Evolutionary conservation across 2,329 filamentous ascomycete species (phyloP).

Genomic region (Colletotrichum sublineola): DNA sequence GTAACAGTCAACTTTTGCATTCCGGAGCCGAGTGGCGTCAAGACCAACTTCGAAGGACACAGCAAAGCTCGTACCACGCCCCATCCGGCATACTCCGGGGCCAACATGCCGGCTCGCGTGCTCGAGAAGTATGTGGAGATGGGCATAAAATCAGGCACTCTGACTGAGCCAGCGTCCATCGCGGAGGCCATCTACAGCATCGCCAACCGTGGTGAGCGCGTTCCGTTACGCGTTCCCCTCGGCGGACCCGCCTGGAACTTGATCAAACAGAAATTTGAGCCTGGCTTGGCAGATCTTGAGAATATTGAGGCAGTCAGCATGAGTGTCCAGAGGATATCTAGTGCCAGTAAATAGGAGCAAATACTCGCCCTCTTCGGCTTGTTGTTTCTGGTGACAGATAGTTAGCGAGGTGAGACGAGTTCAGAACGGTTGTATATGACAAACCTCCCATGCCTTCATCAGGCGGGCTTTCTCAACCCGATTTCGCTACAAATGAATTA

Average conservation of each 20-base stretch:
- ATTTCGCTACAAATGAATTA: too few relatives aligned
- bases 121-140: constrained; percentile 33
- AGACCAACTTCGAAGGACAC: constrained; percentile 51
- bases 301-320: constrained; percentile 52
- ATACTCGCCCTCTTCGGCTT: background rate
- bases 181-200: constrained; percentile 54
- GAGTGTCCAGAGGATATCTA: background rate
- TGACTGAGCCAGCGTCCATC: constrained; percentile 51
- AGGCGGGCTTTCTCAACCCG: too few relatives aligned
- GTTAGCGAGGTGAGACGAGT: too few relatives aligned
- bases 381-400: too few relatives aligned
- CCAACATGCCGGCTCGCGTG: constrained; percentile 52
- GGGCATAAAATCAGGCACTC: constrained; percentile 19
- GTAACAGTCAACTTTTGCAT: constrained; percentile 54
- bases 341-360: background rate
- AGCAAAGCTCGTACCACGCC: constrained; percentile 43
- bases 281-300: constrained; percentile 49
- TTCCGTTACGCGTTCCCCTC: constrained; percentile 58
- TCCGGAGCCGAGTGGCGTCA: constrained; percentile 58
- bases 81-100: constrained; percentile 55
- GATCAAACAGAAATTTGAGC: constrained; percentile 50
- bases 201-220: constrained; percentile 49
- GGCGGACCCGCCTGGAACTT: constrained; percentile 55
- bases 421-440: too few relatives aligned
- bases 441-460: too few relatives aligned